Conservation (phyloP, 768 basidiomycete genomes). For the Phaeotremella skinneri region DNA sequence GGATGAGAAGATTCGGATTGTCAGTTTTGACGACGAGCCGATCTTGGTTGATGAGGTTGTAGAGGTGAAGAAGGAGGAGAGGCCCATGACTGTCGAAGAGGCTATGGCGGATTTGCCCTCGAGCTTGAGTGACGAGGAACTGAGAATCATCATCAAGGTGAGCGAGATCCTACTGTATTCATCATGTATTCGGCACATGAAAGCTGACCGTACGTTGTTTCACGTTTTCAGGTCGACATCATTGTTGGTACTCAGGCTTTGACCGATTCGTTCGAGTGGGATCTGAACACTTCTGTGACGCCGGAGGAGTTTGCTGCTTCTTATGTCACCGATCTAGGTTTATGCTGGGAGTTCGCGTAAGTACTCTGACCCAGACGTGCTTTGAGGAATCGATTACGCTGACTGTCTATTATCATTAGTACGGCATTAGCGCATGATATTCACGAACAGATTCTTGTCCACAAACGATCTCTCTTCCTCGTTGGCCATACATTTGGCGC, state of each 20-base stretch:
- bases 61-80: slow-evolving; percentile 38
- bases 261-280: slow-evolving; percentile 98
- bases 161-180: slow-evolving; percentile 43
- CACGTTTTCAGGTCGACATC: slow-evolving; percentile 73
- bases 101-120: slow-evolving; percentile 58
- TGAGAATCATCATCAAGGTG: slow-evolving; percentile 90
- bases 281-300: slow-evolving; percentile 72
- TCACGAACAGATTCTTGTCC: slow-evolving; percentile 87
- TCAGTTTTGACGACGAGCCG: slow-evolving; percentile 13
- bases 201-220: slow-evolving; percentile 13
- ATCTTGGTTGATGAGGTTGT: slow-evolving; percentile 4
- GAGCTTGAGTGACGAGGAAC: slow-evolving; percentile 66
- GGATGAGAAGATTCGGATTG: slow-evolving; percentile 11
- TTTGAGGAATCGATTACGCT: neutral
- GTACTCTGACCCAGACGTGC: slow-evolving; percentile 44
- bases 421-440: slow-evolving; percentile 95
- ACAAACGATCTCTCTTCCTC: slow-evolving; percentile 86
- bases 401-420: slow-evolving; percentile 56
- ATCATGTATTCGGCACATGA: no score
- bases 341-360: slow-evolving; percentile 88
- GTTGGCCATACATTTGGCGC: slow-evolving; percentile 84
- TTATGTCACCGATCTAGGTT: slow-evolving; percentile 79
- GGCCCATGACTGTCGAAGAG: slow-evolving; percentile 57
- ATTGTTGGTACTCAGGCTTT: slow-evolving; percentile 89
- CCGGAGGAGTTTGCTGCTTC: slow-evolving; percentile 91